Percentiles rank a stretch among this genome's conserved stretches.
phyloP scores from a whole-genome alignment of 73 alveolate genomes.

The Vitrella brassicaformis region DNA sequence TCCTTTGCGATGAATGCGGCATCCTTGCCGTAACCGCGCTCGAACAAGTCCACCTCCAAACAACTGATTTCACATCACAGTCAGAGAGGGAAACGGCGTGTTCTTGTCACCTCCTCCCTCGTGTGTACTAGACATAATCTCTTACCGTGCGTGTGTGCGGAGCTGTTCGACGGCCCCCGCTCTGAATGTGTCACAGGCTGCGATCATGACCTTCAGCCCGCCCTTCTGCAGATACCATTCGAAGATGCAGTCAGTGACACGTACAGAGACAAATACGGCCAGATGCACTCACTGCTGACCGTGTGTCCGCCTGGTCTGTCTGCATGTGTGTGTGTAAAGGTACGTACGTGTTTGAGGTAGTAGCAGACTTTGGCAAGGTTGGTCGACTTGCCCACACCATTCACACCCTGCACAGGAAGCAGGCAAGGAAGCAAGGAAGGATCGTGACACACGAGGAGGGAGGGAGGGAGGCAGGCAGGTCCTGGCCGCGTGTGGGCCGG shows the following conservation, averaged over 20 bases:
- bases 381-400: constrained; percentile 99
- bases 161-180: constrained; percentile 99
- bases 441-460: no score
- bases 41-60: constrained; percentile 86
- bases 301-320: no score
- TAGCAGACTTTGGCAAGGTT: constrained; percentile 95
- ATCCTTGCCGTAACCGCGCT: constrained; percentile 95
- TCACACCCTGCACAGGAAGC: no score
- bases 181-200: constrained; percentile 99
- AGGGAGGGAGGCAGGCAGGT: no score
- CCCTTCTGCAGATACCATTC: constrained; percentile 27
- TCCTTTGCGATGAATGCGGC: constrained; percentile 86
- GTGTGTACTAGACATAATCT: not conserved
- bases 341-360: constrained; percentile 55
- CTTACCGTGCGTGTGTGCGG: constrained; percentile 74
- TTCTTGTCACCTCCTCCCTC: no score
- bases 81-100: not conserved
- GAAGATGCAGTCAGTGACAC: not conserved
- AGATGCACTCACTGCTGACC: no score
- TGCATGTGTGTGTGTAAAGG: no score
- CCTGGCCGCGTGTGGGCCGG: no score
- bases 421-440: constrained; percentile 79
- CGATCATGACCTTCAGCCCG: constrained; percentile 76
- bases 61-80: constrained; percentile 14
- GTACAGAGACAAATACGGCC: not conserved